Evolutionary conservation across 768 basidiomycete genomes (phyloP), one percentile per base, ranked within the genome.

Genomic region (Auricularia auricula-judae): DNA sequence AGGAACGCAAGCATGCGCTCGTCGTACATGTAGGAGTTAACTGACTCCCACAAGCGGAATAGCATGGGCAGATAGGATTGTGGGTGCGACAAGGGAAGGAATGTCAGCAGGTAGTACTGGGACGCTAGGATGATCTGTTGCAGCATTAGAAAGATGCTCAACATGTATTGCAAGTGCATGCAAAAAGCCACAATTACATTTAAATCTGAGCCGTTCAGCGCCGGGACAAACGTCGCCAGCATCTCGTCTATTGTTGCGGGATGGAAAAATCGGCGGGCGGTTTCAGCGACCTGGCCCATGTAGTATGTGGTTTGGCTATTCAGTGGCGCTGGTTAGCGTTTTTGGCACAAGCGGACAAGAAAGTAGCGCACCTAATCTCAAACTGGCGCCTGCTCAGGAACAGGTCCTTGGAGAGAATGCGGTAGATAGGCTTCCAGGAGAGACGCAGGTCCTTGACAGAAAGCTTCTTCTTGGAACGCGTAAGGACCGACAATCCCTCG

Each of bases 11-110:
- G 79, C 85, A 92, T 91, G 73, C 92, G 83, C 71, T 93, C 92
- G 79, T 94, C 92, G 77, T 86, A 94, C 75, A 87, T 83, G 73
- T 90, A 90, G 65, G 90, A 91, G 76, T 93, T 93, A 71, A 95
- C 79, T 12, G 90, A 88, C 74, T 90, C 87, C 91, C 92, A 95
- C 58, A 93, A 71, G 63, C 88, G 86, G 77, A 94, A 90, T 63
- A 93, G 79, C 82, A 89, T 88, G 62, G 84, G 88, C 63, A 86
- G 81, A 79, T 93, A 94, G 56, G 83, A 82, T 76, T 93, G 89
- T 36, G 91, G 91, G 71, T 93, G 91, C 4, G 85, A 84, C 65
- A 89, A 79, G 2, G 93, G 93, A 61, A 96, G 80, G 76, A 94
- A 95, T 42, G 89, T 89, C 68, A 88, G 80, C 70, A 94, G 78